Conservation (phyloP, 192 early-diverging fungal genomes). For the Entomortierella chlamydospora region DNA sequence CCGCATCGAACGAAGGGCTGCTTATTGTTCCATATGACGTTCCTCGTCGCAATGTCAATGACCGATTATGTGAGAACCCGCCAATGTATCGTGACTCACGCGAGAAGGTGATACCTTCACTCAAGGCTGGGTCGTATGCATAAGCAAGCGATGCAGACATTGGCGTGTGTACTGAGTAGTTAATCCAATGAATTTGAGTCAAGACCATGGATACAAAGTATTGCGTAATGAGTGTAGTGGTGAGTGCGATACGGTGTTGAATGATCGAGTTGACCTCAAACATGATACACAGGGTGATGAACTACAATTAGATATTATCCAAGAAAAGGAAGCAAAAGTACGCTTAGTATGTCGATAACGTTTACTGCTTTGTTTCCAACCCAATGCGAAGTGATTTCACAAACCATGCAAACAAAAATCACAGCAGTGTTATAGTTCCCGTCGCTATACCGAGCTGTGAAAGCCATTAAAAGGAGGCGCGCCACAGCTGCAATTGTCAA, state of each 20-base stretch:
- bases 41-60: slow-evolving; percentile 10
- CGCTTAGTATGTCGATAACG: too few species aligned
- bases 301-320: slow-evolving; percentile 4
- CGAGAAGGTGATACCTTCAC: slow-evolving; percentile 44
- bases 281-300: slow-evolving; percentile 30
- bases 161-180: slow-evolving; percentile 45
- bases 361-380: too few species aligned
- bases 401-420: slow-evolving; percentile 46
- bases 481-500: slow-evolving; percentile 23
- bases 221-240: slow-evolving; percentile 9
- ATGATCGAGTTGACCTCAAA: slow-evolving; percentile 46
- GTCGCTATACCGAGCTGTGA: slow-evolving; percentile 43
- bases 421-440: slow-evolving; percentile 46
- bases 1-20: slow-evolving; percentile 29
- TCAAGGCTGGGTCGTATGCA: slow-evolving; percentile 37
- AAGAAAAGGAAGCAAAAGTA: too few species aligned
- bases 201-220: slow-evolving; percentile 25
- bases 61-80: not conserved
- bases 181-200: slow-evolving; percentile 50
- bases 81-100: slow-evolving; percentile 42
- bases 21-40: slow-evolving; percentile 48
- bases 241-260: slow-evolving; percentile 26
- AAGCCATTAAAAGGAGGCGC: slow-evolving; percentile 15
- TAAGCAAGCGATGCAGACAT: slow-evolving; percentile 48
- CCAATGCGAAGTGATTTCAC: too few species aligned